Percentiles rank a stretch among this genome's conserved stretches.
These are phyloP conservation scores for Alternaria panax DNA, from an alignment of 2,329 filamentous ascomycete genomes.

Conservation along the genomic window DNA sequence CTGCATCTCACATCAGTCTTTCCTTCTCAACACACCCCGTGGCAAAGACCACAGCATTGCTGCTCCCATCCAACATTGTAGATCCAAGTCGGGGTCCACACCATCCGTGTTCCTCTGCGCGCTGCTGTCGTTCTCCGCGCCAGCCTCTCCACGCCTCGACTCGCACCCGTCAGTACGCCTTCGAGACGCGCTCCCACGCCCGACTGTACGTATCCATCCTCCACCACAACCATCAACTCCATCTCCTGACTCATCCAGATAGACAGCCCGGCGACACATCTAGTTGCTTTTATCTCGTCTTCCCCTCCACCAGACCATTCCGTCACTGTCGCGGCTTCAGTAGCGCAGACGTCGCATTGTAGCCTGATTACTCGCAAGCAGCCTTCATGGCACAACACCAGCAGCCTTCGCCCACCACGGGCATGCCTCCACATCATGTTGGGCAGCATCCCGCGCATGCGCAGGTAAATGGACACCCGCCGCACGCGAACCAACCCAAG, in stretches of 20 bases:
- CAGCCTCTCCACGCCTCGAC: constrained; percentile 35
- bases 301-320: constrained; percentile 11
- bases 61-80: constrained; percentile 8
- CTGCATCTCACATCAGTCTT: constrained; percentile 21
- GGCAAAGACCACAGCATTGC: constrained; percentile 16
- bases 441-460: constrained; percentile 70
- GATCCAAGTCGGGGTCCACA: constrained; percentile 17
- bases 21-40: constrained; percentile 21
- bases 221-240: constrained; percentile 6
- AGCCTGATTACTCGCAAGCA: constrained; percentile 14
- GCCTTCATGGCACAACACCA: constrained; percentile 71
- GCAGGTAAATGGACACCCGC: constrained; percentile 62
- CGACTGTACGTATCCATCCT: constrained; percentile 7
- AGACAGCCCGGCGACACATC: constrained; percentile 2
- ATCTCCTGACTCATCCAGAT: constrained; percentile 2
- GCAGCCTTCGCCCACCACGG: constrained; percentile 80
- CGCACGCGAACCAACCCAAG: constrained; percentile 65
- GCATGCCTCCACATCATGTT: constrained; percentile 71
- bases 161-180: constrained; percentile 19
- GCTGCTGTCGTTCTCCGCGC: constrained; percentile 36
- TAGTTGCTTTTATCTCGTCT: constrained; percentile 5
- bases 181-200: constrained; percentile 25
- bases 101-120: constrained; percentile 28
- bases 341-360: constrained; percentile 21
- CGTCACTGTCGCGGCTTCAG: constrained; percentile 19